Evolutionary conservation across 2,329 filamentous ascomycete genomes (phyloP), one percentile per base, ranked within the genome.

Genomic region (Beauveria australis): DNA sequence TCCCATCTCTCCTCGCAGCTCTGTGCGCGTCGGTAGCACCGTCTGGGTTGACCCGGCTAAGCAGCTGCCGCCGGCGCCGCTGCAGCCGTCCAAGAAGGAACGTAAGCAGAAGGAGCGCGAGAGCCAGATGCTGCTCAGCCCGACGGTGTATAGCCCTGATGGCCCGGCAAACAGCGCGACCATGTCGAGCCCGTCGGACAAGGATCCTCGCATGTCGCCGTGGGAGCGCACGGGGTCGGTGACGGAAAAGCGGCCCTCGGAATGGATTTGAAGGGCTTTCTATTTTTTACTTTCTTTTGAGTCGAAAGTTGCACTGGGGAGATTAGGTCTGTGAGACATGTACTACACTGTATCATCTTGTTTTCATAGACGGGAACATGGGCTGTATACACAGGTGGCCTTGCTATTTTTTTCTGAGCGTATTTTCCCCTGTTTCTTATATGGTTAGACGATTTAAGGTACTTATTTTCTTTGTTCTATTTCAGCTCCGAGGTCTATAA

Each of bases 111-210:
- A 56, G 14, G 64, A 61, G 40, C 64, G 67, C 4, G 68, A 71
- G 3, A 68, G 71, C 14, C 66, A 74, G 33, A 70, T 72, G 24
- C 79, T 75, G 1, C 72, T 85, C 3, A 82, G 76, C 61, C 78
- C 83, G 3, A 74, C 76, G 1, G 79, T 84, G 5, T 85, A 85
- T 67, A 76, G 73, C 60, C 78, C 80, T 0, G 69, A 73, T 3
- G 22, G 51, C 33, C 22, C 57, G 53, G 52, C 63, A 19, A 16
- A 57, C 64, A 41, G 63, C 55, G 5, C 62, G 7, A 59, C 37
- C 9, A 58, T 49, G 48, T 22, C 60, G 52, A 48, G 61, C 26
- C 52, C 59, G 61, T 53, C 47, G 5, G 59, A 61, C 12, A 54
- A 40, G 26, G 59, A 55, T 24, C 28, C 58, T 2, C 28, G 51